Evolutionary conservation across 164 flowering plant genomes (phyloP), one percentile per base, ranked within the genome.

Genomic region (Vitis riparia): DNA sequence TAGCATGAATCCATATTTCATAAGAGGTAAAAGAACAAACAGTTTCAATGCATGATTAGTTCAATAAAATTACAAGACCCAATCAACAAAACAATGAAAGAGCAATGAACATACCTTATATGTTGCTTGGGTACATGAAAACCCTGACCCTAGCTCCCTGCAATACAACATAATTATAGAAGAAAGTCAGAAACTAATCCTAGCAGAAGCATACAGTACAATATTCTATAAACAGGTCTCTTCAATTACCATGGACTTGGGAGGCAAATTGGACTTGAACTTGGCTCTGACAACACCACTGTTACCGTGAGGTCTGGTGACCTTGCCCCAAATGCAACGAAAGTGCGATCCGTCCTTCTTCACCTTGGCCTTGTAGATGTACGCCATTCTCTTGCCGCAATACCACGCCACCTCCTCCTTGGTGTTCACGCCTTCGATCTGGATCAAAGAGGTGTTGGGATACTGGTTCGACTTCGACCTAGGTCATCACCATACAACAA

Each of bases 121-220:
- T 86, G 70, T 86, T 87, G 89, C 97, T 91, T 16, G 90, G 97
- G 74, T 89, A 89, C 97, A 91, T 88, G 77, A 89, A 86, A 32
- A 91, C 97, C 63, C 94, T 70, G 17, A 91, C 92, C 70, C 76
- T 85, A 30, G 67, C 78, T 37, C 94, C 97, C 97, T 91, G 82
- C 76, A 68, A 63, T 37, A 37, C 6, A 37, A 37, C 44, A 37
- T 6, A 37, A 37, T 37, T 37, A 37, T 6, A 37, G 6, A 70
- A 37, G 8, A 1, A 23, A 29, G 69, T n/a, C 29, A 16, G 66
- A 16, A 62, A 71, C 17, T 30, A 47, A 68, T 51, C 1, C 57
- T 15, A 66, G 58, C 9, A 71, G 47, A 51, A 49, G 7, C 49
- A 27, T 47, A 52, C 3, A 11, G 19, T 2, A 49, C 7, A 5